These are phyloP conservation scores for Xylariaceae sp. DNA, from an alignment of 2,329 filamentous ascomycete genomes.

Conservation along the genomic window DNA sequence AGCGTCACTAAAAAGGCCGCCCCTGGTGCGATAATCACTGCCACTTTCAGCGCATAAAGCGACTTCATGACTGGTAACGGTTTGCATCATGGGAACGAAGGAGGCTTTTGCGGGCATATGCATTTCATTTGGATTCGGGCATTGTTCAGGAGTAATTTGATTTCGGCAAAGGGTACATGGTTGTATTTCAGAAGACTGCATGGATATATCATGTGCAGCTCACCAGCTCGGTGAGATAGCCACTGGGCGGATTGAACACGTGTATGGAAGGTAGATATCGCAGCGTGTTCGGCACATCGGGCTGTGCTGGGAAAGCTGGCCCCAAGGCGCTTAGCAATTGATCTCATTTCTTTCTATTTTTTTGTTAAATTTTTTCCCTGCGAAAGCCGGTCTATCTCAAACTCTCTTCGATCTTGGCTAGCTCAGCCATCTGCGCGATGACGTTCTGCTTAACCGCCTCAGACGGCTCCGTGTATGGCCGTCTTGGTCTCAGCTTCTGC, in stretches of 20 bases:
- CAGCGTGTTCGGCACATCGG: not conserved
- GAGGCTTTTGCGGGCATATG: not conserved
- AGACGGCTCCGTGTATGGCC: conserved; percentile 51
- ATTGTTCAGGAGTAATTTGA: not conserved
- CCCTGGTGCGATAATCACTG: not conserved
- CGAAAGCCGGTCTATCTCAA: conserved; percentile 10
- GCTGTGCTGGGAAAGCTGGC: not conserved
- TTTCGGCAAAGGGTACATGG: no score
- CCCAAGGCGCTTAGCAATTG: conserved; percentile 2
- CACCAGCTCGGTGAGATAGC: no score
- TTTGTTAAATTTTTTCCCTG: not conserved
- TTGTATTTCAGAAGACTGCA: no score
- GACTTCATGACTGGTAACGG: no score
- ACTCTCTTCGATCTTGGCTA: conserved; percentile 27
- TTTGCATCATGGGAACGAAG: no score
- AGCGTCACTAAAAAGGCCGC: not conserved
- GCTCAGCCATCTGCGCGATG: conserved; percentile 35
- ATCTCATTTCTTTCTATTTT: conserved; percentile 2
- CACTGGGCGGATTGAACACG: not conserved
- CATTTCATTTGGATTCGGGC: not conserved
- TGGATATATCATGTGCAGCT: no score
- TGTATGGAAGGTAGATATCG: not conserved
- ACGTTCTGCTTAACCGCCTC: conserved; percentile 41
- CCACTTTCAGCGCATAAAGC: no score
- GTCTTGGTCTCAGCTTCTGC: conserved; percentile 52